phyloP scores from a whole-genome alignment of 495 filamentous ascomycete species.

The Penicillium pancosmium region DNA sequence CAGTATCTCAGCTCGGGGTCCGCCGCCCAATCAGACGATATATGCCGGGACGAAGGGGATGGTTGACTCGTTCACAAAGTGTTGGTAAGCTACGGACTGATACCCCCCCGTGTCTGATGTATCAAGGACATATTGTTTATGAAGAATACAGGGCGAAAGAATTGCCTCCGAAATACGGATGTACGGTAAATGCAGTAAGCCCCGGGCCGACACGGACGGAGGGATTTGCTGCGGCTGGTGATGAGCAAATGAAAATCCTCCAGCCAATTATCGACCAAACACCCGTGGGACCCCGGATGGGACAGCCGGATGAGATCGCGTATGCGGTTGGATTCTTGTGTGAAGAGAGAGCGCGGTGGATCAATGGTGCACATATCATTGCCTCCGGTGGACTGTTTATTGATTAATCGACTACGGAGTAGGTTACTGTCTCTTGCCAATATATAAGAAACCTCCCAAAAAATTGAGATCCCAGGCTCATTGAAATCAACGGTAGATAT shows the following conservation, averaged over 20 bases:
- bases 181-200: conserved; percentile 36
- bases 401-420: conserved; percentile 12
- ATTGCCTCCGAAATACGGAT: conserved; percentile 32
- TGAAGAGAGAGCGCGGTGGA: conserved; percentile 41
- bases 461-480: too few relatives aligned
- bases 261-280: conserved; percentile 43
- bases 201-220: conserved; percentile 39
- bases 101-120: too few relatives aligned
- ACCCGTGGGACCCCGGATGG: conserved; percentile 39
- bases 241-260: conserved; percentile 39
- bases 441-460: too few relatives aligned
- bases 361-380: conserved; percentile 41
- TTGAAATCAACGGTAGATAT: too few relatives aligned
- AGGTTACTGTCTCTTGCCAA: too few relatives aligned
- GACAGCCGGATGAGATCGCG: conserved; percentile 41
- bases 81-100: conserved; percentile 28
- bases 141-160: conserved; percentile 29
- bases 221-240: conserved; percentile 34
- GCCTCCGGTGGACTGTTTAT: conserved; percentile 39
- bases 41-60: conserved; percentile 34
- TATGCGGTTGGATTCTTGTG: conserved; percentile 42
- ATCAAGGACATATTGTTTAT: neutral
- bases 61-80: conserved; percentile 39
- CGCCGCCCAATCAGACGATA: conserved; percentile 31
- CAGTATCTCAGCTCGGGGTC: conserved; percentile 26